A percentile compares a stretch with the other conserved stretches of the same genome.
phyloP scores from a whole-genome alignment of 768 basidiomycete species.

The Boletus insuetus region DNA sequence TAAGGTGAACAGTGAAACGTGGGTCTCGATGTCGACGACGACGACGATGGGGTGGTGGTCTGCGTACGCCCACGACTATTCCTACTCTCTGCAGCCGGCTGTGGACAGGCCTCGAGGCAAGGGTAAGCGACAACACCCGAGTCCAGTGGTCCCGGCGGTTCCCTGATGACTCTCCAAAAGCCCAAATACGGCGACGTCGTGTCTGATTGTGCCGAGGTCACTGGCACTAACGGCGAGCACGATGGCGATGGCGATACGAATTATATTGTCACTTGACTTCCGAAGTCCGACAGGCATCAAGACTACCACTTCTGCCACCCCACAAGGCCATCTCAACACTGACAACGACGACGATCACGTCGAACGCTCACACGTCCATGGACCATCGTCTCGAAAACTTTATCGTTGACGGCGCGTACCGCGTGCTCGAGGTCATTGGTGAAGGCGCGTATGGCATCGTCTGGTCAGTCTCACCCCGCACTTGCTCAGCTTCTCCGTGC shows the following conservation, averaged over 20 bases:
- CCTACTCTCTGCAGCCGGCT: background rate
- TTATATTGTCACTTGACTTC: constrained; percentile 2
- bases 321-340: background rate
- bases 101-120: background rate
- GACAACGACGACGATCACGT: constrained; percentile 9
- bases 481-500: background rate
- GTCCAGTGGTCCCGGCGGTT: background rate
- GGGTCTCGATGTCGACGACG: background rate
- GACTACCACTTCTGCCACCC: background rate
- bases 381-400: constrained; percentile 42
- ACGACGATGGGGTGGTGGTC: background rate
- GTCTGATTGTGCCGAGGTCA: background rate
- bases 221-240: background rate
- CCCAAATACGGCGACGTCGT: background rate
- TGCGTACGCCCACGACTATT: background rate
- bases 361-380: constrained; percentile 15
- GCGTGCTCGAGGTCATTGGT: constrained; percentile 81
- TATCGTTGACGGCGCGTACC: constrained; percentile 55
- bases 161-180: background rate
- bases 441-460: constrained; percentile 97
- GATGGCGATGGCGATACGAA: background rate
- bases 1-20: background rate
- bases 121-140: background rate
- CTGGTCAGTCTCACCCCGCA: constrained; percentile 36
- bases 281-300: constrained; percentile 20